Percentiles rank a stretch among this genome's conserved stretches.
Evolutionary conservation across 257 asterid genomes (phyloP).

Genomic region (Lycium ferocissimum): DNA sequence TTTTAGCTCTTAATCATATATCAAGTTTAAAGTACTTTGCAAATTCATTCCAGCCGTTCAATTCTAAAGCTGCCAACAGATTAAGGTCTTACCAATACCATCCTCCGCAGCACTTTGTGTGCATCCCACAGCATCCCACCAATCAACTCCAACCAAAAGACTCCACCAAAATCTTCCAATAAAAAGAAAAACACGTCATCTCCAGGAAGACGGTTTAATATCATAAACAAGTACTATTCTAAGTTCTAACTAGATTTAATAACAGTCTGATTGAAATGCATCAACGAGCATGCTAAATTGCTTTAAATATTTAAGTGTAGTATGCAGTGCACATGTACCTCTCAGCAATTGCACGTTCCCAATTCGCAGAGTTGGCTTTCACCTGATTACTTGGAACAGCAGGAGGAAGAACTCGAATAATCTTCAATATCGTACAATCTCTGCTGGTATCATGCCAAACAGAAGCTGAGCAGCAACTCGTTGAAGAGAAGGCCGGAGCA

Average conservation of each 20-base stretch:
- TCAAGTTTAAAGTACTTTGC: conserved; percentile 27
- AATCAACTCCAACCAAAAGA: conserved; percentile 97
- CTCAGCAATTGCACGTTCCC: conserved; percentile 99
- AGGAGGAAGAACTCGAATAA: conserved; percentile 93
- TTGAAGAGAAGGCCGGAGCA: conserved; percentile 96
- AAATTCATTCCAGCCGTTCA: conserved; percentile 21
- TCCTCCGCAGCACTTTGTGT: conserved; percentile 99
- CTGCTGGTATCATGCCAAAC: conserved; percentile 92
- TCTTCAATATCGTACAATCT: conserved; percentile 84
- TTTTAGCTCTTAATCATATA: conserved; percentile 12
- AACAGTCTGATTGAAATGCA: conserved; percentile 3
- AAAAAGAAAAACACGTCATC: conserved; percentile 27
- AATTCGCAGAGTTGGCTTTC: conserved; percentile 77
- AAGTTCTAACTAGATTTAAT: background rate
- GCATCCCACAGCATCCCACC: conserved; percentile 99
- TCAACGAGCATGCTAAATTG: background rate
- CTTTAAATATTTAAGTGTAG: background rate
- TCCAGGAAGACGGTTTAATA: conserved; percentile 28
- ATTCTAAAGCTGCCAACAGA: conserved; percentile 22
- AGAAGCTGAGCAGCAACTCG: conserved; percentile 98
- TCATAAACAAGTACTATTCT: background rate
- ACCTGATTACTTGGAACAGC: conserved; percentile 75
- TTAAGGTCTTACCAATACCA: conserved; percentile 77
- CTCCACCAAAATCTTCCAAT: conserved; percentile 97
- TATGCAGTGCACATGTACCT: conserved; percentile 57